Evolutionary conservation across 352 stramenopile species (phyloP), one percentile per base, ranked within the genome.

Genomic region (Elongisporangium prolatum): DNA sequence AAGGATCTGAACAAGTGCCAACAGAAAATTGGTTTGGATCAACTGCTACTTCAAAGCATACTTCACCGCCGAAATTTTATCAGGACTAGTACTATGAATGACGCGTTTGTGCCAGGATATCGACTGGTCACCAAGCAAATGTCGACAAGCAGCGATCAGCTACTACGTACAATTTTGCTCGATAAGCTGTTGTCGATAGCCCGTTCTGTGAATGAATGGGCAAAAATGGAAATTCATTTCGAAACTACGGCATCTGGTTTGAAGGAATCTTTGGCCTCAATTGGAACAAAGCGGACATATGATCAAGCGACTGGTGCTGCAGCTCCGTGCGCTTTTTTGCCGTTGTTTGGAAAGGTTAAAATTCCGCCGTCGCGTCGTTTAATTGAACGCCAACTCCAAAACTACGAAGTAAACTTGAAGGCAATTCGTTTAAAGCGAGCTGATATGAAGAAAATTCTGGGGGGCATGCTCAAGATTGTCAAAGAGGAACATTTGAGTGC

Each of bases 171-270:
- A 0, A 77, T 92, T 20, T 61, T 92, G 56, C 56, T 88, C 14
- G 77, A 92, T 56, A 89, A 90, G 56, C 67, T 92, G 4, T 74
- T 71, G 14, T 72, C 74, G 18, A 74, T 89, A 11, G 75, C 77
- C 8, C 60, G 65, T 1, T 79, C 72, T 3, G 64, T 92, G 21
- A 90, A 90, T 37, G 80, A 92, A 53, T 92, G 82, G 82, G 67
- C 73, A 22, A 83, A 80, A 57, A 92, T 90, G 77, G 77, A 89
- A 57, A 56, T 34, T 1, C 82, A 92, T 63, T 92, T 85, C 44
- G 67, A 81, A 48, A 77, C 69, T 21, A 89, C 87, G 76, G 84
- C 80, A 17, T 61, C 69, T 5, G 85, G 59, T 44, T 61, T 88
- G 50, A 68, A 68, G 37, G 71, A 84, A 18, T 72, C 75, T 16